Percentiles rank a stretch among this genome's conserved stretches.
Conservation (phyloP, 441 rosid species). For the Euphorbia schlechtendalii region DNA sequence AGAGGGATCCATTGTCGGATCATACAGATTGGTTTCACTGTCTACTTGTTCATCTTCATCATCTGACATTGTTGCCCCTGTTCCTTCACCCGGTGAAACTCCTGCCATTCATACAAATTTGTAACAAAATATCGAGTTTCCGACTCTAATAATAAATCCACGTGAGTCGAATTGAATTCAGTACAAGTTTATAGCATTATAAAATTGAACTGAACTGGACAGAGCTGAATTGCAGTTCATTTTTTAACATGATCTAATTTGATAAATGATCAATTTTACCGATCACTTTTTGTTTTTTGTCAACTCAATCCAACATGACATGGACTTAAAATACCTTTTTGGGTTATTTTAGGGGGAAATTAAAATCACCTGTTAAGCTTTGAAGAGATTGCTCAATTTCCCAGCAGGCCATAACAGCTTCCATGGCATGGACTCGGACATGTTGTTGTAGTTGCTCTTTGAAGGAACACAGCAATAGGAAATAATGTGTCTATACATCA, state of each 20-base stretch:
- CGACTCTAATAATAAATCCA: no score
- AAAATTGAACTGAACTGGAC: no score
- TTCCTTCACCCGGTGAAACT: slow-evolving; percentile 93
- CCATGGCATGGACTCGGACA: slow-evolving; percentile 99
- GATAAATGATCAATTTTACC: no score
- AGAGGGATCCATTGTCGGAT: slow-evolving; percentile 63
- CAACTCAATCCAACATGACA: no score
- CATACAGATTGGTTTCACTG: slow-evolving; percentile 77
- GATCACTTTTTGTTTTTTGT: no score
- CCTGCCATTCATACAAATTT: slow-evolving; percentile 33
- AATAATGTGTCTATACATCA: slow-evolving; percentile 73
- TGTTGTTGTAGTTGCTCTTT: slow-evolving; percentile 99
- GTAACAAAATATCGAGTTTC: no score
- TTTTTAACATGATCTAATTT: no score
- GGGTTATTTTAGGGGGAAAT: neutral
- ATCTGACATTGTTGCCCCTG: slow-evolving; percentile 97
- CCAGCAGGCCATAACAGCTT: slow-evolving; percentile 99
- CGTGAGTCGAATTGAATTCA: no score
- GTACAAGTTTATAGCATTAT: no score
- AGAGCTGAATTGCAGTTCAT: no score
- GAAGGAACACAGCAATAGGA: slow-evolving; percentile 85
- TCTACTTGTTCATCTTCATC: slow-evolving; percentile 97
- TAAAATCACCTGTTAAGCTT: slow-evolving; percentile 71
- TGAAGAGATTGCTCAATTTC: slow-evolving; percentile 96
- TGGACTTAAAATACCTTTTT: no score